phyloP scores from a whole-genome alignment of 1,284 basidiomycete genomes.

The Ganoderma lingzhi region DNA sequence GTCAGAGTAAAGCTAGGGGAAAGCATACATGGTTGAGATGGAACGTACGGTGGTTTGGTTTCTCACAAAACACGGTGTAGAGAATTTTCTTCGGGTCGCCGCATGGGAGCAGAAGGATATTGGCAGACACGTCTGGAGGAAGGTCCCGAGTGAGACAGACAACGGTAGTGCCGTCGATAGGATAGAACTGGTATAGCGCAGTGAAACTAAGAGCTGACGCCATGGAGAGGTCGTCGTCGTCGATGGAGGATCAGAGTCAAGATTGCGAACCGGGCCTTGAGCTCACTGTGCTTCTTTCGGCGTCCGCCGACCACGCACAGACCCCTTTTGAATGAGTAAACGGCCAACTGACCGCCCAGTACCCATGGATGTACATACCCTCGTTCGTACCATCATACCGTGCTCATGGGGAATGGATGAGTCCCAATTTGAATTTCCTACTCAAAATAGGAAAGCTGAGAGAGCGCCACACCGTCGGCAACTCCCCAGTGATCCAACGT shows the following conservation, averaged over 20 bases:
- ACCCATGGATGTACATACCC: too few relatives aligned
- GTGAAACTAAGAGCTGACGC: slow-evolving; percentile 48
- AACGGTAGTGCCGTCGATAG: slow-evolving; percentile 64
- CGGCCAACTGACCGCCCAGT: too few relatives aligned
- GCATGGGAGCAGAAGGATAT: slow-evolving; percentile 61
- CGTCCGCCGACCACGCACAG: too few relatives aligned
- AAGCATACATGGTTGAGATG: neutral
- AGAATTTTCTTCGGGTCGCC: slow-evolving; percentile 66
- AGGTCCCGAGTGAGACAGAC: slow-evolving; percentile 56
- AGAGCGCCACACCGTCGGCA: too few relatives aligned
- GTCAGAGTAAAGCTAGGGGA: neutral
- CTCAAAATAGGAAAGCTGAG: too few relatives aligned
- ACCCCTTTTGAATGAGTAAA: too few relatives aligned
- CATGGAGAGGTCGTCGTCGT: slow-evolving; percentile 33
- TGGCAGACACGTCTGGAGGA: slow-evolving; percentile 52
- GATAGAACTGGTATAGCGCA: slow-evolving; percentile 58
- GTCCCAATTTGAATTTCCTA: too few relatives aligned
- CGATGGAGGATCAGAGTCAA: neutral
- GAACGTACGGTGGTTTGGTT: slow-evolving; percentile 24
- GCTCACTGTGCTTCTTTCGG: too few relatives aligned
- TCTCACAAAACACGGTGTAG: slow-evolving; percentile 49
- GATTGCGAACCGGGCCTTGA: too few relatives aligned
- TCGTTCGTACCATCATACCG: too few relatives aligned
- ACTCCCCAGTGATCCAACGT: too few relatives aligned
- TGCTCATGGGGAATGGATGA: too few relatives aligned